Evolutionary conservation across 768 basidiomycete species (phyloP), one percentile per base, ranked within the genome.

Genomic region (Podaxis sp.): DNA sequence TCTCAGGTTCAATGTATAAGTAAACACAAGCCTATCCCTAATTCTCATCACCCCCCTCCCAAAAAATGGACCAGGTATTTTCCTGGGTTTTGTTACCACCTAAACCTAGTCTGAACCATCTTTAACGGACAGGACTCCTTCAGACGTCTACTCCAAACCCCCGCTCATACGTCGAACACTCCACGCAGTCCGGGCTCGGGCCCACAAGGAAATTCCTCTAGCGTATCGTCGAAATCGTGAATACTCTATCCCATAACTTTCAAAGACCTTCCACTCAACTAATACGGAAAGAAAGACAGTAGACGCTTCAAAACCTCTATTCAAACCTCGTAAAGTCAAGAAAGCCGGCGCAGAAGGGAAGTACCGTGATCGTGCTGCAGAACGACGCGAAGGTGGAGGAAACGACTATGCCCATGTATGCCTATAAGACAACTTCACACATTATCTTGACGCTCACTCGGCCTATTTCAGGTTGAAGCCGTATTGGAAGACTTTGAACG

Each of bases 281-380:
- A 40, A 30, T 53, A 39, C 38, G 53, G 69, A 67, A 68, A 84
- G 84, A 61, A 85, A 84, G 71, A 73, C 77, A 3, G 71, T 82
- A 22, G 77, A 81, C 59, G 71, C 84, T 12, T 80, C 84, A 1
- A 77, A 87, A 63, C 84, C 90, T 19, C 81, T 84, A 0, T 95
- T 95, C 74, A 93, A 93, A 68, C 93, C 93, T 11, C 82, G 93
- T 55, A 92, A 89, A 68, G 79, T 93, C 44, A 92, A 88, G 76
- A 88, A 87, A 72, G 64, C 71, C 2, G 33, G 13, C 6, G 64
- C 74, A 0, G 82, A 82, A 11, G 69, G 73, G 17, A 80, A 76
- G 64, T 94, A 93, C 68, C 84, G 90, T 36, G 87, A 95, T 72
- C 84, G 91, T 49, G 92, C 92, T 12, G 79, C 86, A 2, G 92